Percentiles rank a stretch among this genome's conserved stretches.
Conservation (phyloP, 257 asterid species). For the Fraxinus cuspidata region DNA sequence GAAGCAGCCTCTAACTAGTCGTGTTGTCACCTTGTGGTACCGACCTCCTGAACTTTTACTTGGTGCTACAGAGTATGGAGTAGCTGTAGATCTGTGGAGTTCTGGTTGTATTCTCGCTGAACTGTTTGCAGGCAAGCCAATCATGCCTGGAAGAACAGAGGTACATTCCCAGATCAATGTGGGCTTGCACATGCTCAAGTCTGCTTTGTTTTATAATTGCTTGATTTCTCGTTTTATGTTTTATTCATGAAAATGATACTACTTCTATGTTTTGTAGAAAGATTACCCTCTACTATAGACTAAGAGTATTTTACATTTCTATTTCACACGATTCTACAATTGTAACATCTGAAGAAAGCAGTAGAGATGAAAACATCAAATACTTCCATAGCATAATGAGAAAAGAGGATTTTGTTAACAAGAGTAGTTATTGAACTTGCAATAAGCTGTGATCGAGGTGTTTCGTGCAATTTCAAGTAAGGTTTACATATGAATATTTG, state of each 20-base stretch:
- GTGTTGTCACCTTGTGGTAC: conserved; percentile 96
- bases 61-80: conserved; percentile 89
- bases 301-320: neutral
- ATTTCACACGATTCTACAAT: neutral
- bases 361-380: neutral
- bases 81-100: conserved; percentile 90
- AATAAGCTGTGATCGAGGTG: neutral
- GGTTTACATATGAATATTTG: neutral
- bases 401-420: neutral
- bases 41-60: conserved; percentile 98
- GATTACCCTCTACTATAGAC: neutral
- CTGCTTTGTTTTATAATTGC: neutral
- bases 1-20: conserved; percentile 80
- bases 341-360: conserved; percentile 4
- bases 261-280: neutral
- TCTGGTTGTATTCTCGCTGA: conserved; percentile 97
- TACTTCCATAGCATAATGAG: neutral
- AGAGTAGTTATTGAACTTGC: conserved; percentile 9
- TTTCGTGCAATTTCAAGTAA: neutral
- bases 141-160: conserved; percentile 98
- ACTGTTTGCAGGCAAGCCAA: conserved; percentile 77
- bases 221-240: neutral
- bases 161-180: conserved; percentile 36
- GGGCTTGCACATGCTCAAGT: neutral
- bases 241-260: neutral